Evolutionary conservation across 495 filamentous ascomycete species (phyloP), one percentile per base, ranked within the genome.

Genomic region (Melanomma pulvis-pyrius): DNA sequence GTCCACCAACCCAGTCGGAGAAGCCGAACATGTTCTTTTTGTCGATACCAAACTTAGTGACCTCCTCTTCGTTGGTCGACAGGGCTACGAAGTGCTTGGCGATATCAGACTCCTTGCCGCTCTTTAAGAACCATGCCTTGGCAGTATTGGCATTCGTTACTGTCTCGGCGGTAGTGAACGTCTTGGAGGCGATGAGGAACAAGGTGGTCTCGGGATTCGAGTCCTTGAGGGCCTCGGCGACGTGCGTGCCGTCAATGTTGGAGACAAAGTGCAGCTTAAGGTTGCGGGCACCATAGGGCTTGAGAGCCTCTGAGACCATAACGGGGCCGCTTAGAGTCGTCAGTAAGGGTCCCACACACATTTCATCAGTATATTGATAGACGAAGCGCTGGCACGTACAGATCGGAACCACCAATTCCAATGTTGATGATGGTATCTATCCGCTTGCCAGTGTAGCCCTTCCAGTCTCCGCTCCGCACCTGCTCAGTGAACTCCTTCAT

Each of bases 1-100:
- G 89, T 59, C 94, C 94, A 78, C 94, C 94, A 60, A 98, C 94
- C 94, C 94, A 98, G 77, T 89, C 93, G 77, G 91, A 91, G 77
- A 98, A 98, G 71, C 91, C 92, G 71, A 98, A 98, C 96, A 98
- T 98, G 83, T 98, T 98, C 82, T 90, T 90, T 74, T 86, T 87
- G 79, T 97, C 92, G 78, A 98, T 98, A 65, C 94, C 94, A 71
- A 98, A 98, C 82, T 98, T 97, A 75, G 89, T 92, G 68, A 98
- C 94, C 82, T 97, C 92, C 39, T 81, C 77, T 79, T 92, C 89
- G 80, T 98, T 98, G 74, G 96, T 98, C 32, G 96, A 98, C 55
- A 98, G 87, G 50, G 96, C 96, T 39, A 97, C 94, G 71, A 98
- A 98, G 83, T 98, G 94, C 86, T 98, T 98, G 64, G 94, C 91